Evolutionary conservation across 2,329 filamentous ascomycete genomes (phyloP).

Genomic region (Basipetospora chlamydospora): DNA sequence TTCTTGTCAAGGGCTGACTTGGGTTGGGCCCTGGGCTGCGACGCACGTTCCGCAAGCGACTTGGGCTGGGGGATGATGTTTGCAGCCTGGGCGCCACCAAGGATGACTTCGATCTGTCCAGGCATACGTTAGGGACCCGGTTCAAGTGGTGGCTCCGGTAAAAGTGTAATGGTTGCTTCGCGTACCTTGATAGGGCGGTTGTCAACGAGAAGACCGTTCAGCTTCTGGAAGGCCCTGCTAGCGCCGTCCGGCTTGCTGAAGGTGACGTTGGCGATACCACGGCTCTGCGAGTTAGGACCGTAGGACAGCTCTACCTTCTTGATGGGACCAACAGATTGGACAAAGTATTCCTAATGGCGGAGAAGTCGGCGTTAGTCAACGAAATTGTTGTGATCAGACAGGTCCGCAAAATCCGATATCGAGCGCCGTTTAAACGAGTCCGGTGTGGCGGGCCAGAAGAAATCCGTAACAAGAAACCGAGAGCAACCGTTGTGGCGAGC

Average conservation of each 20-base stretch:
- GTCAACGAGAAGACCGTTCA: constrained; percentile 86
- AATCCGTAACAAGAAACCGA: too few relatives aligned
- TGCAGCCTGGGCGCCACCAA: constrained; percentile 60
- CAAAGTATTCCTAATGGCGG: constrained; percentile 83
- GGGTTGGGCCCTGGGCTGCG: constrained; percentile 57
- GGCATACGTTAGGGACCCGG: neutral
- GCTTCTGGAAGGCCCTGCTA: constrained; percentile 64
- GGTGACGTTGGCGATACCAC: constrained; percentile 79
- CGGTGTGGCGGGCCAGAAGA: neutral
- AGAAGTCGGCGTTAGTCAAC: constrained; percentile 52
- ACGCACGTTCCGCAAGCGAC: constrained; percentile 71
- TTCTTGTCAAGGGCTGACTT: constrained; percentile 69
- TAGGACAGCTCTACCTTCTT: constrained; percentile 88
- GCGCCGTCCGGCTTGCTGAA: constrained; percentile 74
- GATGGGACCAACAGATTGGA: constrained; percentile 72
- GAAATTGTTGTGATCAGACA: constrained; percentile 11
- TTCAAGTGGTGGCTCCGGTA: constrained; percentile 7
- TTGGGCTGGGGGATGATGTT: constrained; percentile 50
- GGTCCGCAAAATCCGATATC: constrained; percentile 15
- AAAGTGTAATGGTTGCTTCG: neutral
- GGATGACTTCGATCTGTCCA: constrained; percentile 74
- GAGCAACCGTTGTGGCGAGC: neutral
- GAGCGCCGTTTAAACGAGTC: constrained; percentile 17
- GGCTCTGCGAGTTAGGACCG: constrained; percentile 80
- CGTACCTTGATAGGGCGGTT: constrained; percentile 76